Conservation (phyloP, 2,329 filamentous ascomycete species). For the Paradendryphiella salina region DNA sequence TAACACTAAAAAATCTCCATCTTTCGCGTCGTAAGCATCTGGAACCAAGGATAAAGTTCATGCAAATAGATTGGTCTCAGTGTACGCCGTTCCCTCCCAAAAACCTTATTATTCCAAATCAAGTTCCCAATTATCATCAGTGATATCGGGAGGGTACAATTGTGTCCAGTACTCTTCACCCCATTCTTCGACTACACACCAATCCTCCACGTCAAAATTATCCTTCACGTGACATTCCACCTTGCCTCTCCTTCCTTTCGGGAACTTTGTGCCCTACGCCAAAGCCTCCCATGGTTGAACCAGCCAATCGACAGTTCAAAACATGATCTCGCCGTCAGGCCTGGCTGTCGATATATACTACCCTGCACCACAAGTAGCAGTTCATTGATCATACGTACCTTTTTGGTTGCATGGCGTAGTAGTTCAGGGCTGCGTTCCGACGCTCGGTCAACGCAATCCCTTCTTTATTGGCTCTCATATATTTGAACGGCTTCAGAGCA, state of each 20-base stretch:
- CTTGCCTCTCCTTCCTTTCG: slow-evolving; percentile 5
- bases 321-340: slow-evolving; percentile 14
- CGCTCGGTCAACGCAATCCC: slow-evolving; percentile 4
- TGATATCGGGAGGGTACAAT: background rate
- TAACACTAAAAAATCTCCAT: slow-evolving; percentile 21
- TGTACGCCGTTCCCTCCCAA: too few species aligned
- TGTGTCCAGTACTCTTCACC: slow-evolving; percentile 12
- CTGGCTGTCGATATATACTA: too few species aligned
- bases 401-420: too few species aligned
- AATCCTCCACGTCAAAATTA: background rate
- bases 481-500: slow-evolving; percentile 14
- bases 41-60: too few species aligned
- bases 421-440: too few species aligned
- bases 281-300: slow-evolving; percentile 1
- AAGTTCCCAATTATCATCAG: background rate
- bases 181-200: background rate
- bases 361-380: too few species aligned
- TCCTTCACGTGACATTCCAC: slow-evolving; percentile 11
- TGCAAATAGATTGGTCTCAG: too few species aligned
- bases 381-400: too few species aligned
- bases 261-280: slow-evolving; percentile 2
- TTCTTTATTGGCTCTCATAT: slow-evolving; percentile 13
- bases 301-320: slow-evolving; percentile 20
- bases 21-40: too few species aligned
- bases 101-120: background rate